Evolutionary conservation across 2,329 filamentous ascomycete species (phyloP).

Genomic region (Arthrobotrys megalospora): DNA sequence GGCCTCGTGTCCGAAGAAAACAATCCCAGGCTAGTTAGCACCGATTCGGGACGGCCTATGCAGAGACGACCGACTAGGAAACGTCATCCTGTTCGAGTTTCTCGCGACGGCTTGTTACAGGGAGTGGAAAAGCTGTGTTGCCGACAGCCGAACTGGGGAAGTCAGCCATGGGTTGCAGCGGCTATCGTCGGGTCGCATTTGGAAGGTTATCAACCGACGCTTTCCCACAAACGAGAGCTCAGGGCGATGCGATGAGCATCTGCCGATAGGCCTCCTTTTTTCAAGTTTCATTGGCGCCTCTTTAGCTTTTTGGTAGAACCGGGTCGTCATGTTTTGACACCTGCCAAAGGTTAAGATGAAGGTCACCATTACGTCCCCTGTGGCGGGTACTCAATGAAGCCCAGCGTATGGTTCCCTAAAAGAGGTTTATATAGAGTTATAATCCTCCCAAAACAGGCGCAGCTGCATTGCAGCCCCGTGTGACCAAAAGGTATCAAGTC

Average conservation of each 20-base stretch:
- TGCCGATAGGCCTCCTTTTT: slow-evolving; percentile 23
- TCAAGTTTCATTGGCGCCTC: slow-evolving; percentile 10
- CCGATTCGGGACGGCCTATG: slow-evolving; percentile 14
- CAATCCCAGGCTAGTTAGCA: neutral
- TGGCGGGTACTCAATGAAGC: slow-evolving; percentile 18
- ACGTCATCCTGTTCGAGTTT: slow-evolving; percentile 21
- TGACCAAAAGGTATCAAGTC: slow-evolving; percentile 36
- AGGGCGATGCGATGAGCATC: slow-evolving; percentile 42
- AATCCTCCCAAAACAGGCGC: slow-evolving; percentile 30
- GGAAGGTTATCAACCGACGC: slow-evolving; percentile 57
- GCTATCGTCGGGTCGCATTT: slow-evolving; percentile 51
- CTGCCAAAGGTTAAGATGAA: slow-evolving; percentile 16
- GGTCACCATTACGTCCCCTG: slow-evolving; percentile 26
- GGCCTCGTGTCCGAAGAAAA: slow-evolving; percentile 45
- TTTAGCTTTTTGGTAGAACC: slow-evolving; percentile 6
- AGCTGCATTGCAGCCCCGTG: slow-evolving; percentile 15
- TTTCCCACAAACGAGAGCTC: slow-evolving; percentile 51
- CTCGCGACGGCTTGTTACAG: slow-evolving; percentile 14
- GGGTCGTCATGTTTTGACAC: slow-evolving; percentile 23
- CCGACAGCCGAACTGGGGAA: slow-evolving; percentile 28
- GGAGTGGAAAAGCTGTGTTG: slow-evolving; percentile 31
- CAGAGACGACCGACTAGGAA: neutral
- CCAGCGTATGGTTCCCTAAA: slow-evolving; percentile 1
- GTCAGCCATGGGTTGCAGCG: slow-evolving; percentile 20
- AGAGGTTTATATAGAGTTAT: slow-evolving; percentile 26